Evolutionary conservation across 208 protist genomes (phyloP).

Genomic region (Naegleria lovaniensis): DNA sequence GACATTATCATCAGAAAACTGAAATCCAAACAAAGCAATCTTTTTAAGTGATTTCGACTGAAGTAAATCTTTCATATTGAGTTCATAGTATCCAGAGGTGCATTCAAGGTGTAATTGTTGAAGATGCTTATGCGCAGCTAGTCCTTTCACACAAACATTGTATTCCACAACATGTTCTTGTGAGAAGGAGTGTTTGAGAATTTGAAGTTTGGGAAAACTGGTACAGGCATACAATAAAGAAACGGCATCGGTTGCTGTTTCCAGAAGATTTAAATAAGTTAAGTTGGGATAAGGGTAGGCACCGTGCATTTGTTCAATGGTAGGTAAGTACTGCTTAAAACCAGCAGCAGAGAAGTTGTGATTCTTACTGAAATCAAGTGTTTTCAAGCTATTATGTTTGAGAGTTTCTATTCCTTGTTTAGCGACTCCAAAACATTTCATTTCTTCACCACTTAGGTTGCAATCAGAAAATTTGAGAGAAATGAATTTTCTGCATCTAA

Average conservation of each 20-base stretch:
- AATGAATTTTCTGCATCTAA: background rate
- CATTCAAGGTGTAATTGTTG: background rate
- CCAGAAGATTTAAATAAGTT: constrained; percentile 12
- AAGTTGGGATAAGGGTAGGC: background rate
- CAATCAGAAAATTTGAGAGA: background rate
- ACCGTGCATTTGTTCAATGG: background rate
- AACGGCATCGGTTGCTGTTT: background rate
- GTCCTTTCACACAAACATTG: background rate
- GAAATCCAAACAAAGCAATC: background rate
- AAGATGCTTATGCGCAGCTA: background rate
- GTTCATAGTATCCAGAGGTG: background rate
- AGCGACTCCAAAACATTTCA: background rate
- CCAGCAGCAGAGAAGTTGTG: background rate
- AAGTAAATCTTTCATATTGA: background rate
- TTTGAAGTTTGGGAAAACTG: background rate
- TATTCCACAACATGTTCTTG: background rate
- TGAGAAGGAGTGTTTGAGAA: background rate
- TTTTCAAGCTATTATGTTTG: background rate
- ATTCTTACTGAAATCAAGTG: background rate
- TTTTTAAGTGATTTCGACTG: background rate
- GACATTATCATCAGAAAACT: background rate
- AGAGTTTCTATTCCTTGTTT: background rate
- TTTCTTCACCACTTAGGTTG: background rate
- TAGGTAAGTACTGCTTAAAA: background rate
- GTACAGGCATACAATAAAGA: background rate